phyloP scores from a whole-genome alignment of 2,329 filamentous ascomycete genomes.

The Graphilbum sp. region DNA sequence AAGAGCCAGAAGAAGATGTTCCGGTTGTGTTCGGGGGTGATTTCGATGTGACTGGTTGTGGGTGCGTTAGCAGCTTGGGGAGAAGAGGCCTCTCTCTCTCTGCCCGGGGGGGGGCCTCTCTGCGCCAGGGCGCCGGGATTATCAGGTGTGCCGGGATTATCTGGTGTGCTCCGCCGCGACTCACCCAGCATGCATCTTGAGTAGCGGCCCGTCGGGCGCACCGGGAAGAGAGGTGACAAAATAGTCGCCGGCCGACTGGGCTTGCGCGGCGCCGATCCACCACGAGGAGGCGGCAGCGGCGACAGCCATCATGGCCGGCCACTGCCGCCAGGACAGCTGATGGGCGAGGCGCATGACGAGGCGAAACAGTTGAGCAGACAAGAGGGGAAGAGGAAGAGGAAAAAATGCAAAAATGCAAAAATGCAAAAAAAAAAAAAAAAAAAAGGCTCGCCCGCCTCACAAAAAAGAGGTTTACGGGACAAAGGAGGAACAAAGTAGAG shows the following conservation, averaged over 20 bases:
- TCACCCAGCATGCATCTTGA: constrained; percentile 98
- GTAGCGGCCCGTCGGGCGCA: constrained; percentile 55
- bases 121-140: no score
- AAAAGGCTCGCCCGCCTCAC: not conserved
- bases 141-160: no score
- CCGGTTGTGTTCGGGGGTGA: constrained; percentile 69
- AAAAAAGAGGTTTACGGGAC: not conserved
- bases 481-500: not conserved
- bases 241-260: constrained; percentile 60
- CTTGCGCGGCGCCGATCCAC: constrained; percentile 20
- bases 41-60: constrained; percentile 82
- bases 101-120: no score
- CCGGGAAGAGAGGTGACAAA: constrained; percentile 77
- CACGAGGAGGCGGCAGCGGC: constrained; percentile 22
- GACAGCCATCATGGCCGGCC: constrained; percentile 11
- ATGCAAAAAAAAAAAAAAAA: not conserved
- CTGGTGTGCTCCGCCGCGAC: no score
- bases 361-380: not conserved
- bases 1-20: constrained; percentile 99
- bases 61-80: no score
- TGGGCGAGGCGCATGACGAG: not conserved
- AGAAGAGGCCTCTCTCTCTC: constrained; percentile 1
- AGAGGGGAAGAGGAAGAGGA: not conserved
- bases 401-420: not conserved
- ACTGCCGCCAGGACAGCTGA: constrained; percentile 10